Percentiles rank a stretch among this genome's conserved stretches.
Conservation (phyloP, 495 filamentous ascomycete genomes). For the Penicilliopsis zonata region DNA sequence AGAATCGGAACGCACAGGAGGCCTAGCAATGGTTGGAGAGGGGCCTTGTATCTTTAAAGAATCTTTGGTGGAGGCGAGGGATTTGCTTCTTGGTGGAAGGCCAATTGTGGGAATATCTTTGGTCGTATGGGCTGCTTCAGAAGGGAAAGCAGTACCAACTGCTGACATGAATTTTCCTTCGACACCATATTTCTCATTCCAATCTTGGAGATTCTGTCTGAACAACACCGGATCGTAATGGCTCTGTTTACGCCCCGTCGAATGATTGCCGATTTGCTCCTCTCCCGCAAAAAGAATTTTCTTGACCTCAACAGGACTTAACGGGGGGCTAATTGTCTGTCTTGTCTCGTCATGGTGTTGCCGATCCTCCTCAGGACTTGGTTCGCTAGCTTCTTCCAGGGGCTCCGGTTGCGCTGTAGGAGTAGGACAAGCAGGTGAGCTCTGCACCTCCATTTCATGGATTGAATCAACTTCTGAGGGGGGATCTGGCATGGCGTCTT, state of each 20-base stretch:
- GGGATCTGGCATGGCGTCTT: constrained; percentile 1
- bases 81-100: constrained; percentile 12
- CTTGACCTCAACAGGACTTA: constrained; percentile 37
- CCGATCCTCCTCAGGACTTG: no score
- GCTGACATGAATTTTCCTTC: constrained; percentile 36
- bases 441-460: no score
- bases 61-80: no score
- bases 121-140: constrained; percentile 3
- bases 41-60: constrained; percentile 3
- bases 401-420: background rate
- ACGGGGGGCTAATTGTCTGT: constrained; percentile 34
- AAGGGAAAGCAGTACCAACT: constrained; percentile 2
- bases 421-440: no score
- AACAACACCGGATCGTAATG: constrained; percentile 38
- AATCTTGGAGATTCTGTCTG: constrained; percentile 27
- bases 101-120: constrained; percentile 31
- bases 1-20: constrained; percentile 8
- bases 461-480: no score
- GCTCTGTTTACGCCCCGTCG: constrained; percentile 14
- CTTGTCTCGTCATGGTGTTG: constrained; percentile 8
- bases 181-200: constrained; percentile 39
- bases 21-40: constrained; percentile 2
- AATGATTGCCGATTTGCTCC: constrained; percentile 3
- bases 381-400: background rate
- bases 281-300: constrained; percentile 31